Evolutionary conservation across 1,139 yeast genomes (phyloP).

Genomic region (Tardiomyces blankii): DNA sequence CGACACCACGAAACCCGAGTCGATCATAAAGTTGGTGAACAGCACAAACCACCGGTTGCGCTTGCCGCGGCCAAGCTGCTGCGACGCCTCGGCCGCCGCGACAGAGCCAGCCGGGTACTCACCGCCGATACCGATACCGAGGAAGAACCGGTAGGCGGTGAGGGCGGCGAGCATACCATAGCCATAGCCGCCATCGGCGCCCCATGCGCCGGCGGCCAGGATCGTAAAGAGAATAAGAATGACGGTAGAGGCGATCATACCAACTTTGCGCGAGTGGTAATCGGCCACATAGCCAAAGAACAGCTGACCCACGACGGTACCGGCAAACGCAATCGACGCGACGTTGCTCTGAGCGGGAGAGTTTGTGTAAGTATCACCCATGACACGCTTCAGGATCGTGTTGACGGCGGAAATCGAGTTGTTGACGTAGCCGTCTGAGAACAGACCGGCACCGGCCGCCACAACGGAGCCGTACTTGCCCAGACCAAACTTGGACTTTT

Average conservation of each 20-base stretch:
- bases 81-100: constrained; percentile 88
- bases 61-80: constrained; percentile 61
- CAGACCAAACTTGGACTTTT: constrained; percentile 7
- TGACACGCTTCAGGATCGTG: constrained; percentile 52
- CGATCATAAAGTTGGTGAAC: constrained; percentile 87
- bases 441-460: constrained; percentile 84
- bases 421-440: constrained; percentile 85
- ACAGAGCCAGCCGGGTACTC: constrained; percentile 93
- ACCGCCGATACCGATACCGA: constrained; percentile 67
- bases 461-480: constrained; percentile 57
- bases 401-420: constrained; percentile 70
- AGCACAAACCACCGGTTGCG: constrained; percentile 84
- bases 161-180: constrained; percentile 41
- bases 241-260: constrained; percentile 67
- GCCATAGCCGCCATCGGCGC: constrained; percentile 68
- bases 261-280: constrained; percentile 62
- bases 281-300: constrained; percentile 72
- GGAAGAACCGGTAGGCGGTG: constrained; percentile 73
- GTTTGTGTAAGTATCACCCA: constrained; percentile 48
- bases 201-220: constrained; percentile 82
- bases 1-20: constrained; percentile 71
- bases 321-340: constrained; percentile 82
- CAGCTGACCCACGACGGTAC: constrained; percentile 83
- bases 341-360: constrained; percentile 69
- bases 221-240: constrained; percentile 67